Percentiles rank a stretch among this genome's conserved stretches.
These are phyloP conservation scores for Cucurbita moschata DNA, from an alignment of 306 rosid species.

Conservation along the genomic window DNA sequence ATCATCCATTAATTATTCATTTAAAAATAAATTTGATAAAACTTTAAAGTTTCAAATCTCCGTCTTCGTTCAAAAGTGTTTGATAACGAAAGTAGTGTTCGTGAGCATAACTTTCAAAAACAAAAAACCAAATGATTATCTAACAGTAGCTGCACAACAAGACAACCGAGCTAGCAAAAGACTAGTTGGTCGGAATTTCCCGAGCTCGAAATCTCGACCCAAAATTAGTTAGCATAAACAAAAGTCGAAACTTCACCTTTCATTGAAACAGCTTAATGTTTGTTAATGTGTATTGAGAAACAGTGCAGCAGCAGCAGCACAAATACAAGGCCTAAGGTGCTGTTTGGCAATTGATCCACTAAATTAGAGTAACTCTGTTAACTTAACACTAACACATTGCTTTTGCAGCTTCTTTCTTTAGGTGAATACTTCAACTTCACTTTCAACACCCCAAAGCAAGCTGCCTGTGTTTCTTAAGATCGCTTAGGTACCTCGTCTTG, in stretches of 20 bases:
- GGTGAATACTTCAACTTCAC: neutral
- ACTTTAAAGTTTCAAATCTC: too few species aligned
- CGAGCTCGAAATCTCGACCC: too few species aligned
- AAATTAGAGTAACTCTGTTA: neutral
- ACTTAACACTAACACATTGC: neutral
- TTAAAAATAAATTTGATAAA: too few species aligned
- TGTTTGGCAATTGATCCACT: neutral
- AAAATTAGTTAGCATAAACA: too few species aligned
- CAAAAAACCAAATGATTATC: too few species aligned
- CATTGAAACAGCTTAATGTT: neutral
- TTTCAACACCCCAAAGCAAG: slow-evolving; percentile 31
- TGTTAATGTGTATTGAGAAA: neutral
- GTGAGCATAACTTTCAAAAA: too few species aligned
- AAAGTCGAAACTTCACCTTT: neutral
- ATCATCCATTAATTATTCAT: too few species aligned
- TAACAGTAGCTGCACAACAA: too few species aligned
- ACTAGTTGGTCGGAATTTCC: too few species aligned
- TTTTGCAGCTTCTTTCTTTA: neutral
- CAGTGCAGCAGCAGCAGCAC: neutral
- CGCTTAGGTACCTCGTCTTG: slow-evolving; percentile 53
- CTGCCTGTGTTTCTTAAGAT: slow-evolving; percentile 36
- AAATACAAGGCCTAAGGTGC: neutral
- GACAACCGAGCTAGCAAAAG: too few species aligned
- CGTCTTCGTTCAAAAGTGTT: too few species aligned
- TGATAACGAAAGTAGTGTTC: too few species aligned